phyloP scores from a whole-genome alignment of 306 rosid species.

The Castanea mollissima region DNA sequence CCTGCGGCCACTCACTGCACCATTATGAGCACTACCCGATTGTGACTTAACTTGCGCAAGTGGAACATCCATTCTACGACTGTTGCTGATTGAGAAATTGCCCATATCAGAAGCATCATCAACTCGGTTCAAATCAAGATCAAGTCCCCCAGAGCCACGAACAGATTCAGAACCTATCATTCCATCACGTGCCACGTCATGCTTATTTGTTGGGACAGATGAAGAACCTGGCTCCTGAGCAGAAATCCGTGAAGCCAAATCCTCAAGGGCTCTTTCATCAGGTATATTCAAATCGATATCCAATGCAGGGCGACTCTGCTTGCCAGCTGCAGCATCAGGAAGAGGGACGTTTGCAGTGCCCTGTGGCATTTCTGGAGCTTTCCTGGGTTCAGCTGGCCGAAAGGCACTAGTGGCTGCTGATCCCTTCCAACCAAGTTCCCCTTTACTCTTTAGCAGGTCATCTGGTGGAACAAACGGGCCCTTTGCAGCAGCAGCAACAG shows the following conservation, averaged over 20 bases:
- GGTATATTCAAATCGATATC: conserved; percentile 88
- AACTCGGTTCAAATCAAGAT: conserved; percentile 82
- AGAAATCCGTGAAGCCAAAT: conserved; percentile 42
- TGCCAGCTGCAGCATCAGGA: conserved; percentile 42
- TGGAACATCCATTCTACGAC: conserved; percentile 47
- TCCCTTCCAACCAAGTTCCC: conserved; percentile 95
- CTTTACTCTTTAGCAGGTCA: conserved; percentile 57
- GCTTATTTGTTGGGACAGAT: conserved; percentile 23
- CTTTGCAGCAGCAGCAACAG: conserved; percentile 88
- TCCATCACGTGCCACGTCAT: background rate
- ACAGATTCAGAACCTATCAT: conserved; percentile 19
- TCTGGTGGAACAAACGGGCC: conserved; percentile 80
- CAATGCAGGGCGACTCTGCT: conserved; percentile 62
- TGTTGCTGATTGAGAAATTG: conserved; percentile 42
- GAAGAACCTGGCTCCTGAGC: conserved; percentile 25
- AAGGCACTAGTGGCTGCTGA: conserved; percentile 98
- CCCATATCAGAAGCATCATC: conserved; percentile 68
- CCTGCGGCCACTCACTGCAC: conserved; percentile 59
- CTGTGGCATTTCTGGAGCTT: conserved; percentile 42
- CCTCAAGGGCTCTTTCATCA: conserved; percentile 70
- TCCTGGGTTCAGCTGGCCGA: conserved; percentile 93
- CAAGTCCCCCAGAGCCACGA: conserved; percentile 65
- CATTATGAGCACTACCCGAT: conserved; percentile 61
- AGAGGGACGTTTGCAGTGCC: conserved; percentile 35
- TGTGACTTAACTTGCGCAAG: conserved; percentile 49